phyloP scores from a whole-genome alignment of 2,329 filamentous ascomycete genomes.

The Diaporthe vaccinii region DNA sequence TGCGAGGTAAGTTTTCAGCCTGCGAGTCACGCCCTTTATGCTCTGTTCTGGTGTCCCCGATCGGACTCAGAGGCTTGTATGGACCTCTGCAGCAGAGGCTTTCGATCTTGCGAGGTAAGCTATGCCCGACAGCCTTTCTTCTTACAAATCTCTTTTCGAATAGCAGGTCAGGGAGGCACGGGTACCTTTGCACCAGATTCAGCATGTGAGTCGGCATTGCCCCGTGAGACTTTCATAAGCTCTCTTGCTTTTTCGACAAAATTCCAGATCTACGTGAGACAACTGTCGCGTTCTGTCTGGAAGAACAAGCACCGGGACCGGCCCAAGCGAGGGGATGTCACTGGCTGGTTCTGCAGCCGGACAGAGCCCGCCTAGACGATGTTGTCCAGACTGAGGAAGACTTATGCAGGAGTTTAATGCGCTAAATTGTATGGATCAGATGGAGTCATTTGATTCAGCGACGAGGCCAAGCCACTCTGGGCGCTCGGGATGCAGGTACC shows the following conservation, averaged over 20 bases:
- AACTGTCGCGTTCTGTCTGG: background rate
- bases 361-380: background rate
- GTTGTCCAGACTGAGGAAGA: background rate
- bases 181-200: background rate
- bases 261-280: background rate
- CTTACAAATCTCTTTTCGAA: background rate
- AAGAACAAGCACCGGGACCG: too few species aligned
- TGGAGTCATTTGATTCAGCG: background rate
- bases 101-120: background rate
- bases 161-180: background rate
- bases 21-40: background rate
- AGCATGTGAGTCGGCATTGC: background rate
- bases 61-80: background rate
- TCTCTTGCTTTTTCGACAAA: background rate
- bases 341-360: background rate
- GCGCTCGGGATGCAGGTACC: background rate
- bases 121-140: too few species aligned
- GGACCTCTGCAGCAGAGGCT: background rate
- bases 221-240: background rate
- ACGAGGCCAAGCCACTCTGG: background rate
- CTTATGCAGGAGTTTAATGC: background rate
- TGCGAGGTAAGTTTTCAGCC: background rate
- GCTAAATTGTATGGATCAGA: background rate
- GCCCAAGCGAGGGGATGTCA: background rate
- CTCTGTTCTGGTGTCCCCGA: background rate